Conservation (phyloP, 2,329 filamentous ascomycete genomes). For the Pseudocercospora fijiensis region DNA sequence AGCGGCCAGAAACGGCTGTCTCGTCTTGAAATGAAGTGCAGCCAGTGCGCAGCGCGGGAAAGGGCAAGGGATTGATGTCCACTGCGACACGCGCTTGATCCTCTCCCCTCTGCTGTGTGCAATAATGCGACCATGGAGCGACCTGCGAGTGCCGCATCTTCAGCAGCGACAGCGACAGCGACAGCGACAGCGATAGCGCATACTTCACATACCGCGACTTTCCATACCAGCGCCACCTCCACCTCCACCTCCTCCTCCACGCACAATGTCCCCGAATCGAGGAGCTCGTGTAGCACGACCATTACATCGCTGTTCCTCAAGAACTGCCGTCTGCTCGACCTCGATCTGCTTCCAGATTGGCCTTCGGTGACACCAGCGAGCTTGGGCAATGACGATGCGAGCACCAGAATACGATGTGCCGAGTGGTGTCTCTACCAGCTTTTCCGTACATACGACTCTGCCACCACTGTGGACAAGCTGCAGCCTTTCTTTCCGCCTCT, state of each 20-base stretch:
- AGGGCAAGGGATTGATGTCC: not conserved
- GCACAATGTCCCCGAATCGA: conserved; percentile 9
- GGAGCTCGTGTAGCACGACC: conserved; percentile 6
- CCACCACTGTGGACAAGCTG: conserved; percentile 76
- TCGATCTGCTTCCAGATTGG: conserved; percentile 77
- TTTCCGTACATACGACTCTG: conserved; percentile 78
- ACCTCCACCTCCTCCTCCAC: conserved; percentile 24
- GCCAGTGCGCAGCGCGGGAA: not conserved
- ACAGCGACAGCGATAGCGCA: no score
- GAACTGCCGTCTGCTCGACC: conserved; percentile 77
- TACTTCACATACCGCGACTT: conserved; percentile 8
- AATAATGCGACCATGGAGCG: conserved; percentile 17
- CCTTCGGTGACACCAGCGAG: conserved; percentile 69
- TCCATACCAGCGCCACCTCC: conserved; percentile 25
- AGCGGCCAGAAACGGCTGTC: conserved; percentile 4
- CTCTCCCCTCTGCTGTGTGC: not conserved
- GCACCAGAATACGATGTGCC: conserved; percentile 74
- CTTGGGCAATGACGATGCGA: conserved; percentile 65
- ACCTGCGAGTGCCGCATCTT: conserved; percentile 7
- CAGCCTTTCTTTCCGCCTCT: conserved; percentile 86
- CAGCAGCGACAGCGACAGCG: no score
- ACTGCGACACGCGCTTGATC: not conserved
- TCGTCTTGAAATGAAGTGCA: conserved; percentile 1
- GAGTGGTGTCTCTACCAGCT: conserved; percentile 92
- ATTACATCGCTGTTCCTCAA: conserved; percentile 69